Evolutionary conservation across 225 moss, liverwort and hornwort species (phyloP).

Genomic region (Rhytidiadelphus loreus): DNA sequence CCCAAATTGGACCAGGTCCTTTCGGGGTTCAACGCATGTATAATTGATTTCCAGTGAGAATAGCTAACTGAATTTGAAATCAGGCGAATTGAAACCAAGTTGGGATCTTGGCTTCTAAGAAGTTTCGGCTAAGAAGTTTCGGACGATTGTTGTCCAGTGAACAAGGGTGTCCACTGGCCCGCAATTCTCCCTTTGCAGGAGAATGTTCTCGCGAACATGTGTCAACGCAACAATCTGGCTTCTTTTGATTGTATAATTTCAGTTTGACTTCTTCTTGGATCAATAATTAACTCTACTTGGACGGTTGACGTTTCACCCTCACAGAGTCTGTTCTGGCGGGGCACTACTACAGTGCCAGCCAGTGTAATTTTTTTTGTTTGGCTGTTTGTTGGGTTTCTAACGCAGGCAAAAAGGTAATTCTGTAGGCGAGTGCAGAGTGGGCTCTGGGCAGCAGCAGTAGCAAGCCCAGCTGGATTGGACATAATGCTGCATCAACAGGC

Average conservation of each 20-base stretch:
- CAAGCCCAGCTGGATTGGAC: not conserved
- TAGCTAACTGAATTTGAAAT: not conserved
- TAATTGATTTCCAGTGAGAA: not conserved
- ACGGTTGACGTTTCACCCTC: not conserved
- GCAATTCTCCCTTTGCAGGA: not conserved
- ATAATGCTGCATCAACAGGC: not conserved
- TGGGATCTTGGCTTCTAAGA: not conserved
- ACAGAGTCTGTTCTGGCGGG: not conserved
- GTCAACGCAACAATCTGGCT: not conserved
- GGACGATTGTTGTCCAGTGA: not conserved
- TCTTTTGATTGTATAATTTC: not conserved
- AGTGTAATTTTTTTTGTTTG: not conserved
- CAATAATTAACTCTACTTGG: not conserved
- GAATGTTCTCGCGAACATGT: not conserved
- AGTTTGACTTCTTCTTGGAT: not conserved
- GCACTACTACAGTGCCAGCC: not conserved
- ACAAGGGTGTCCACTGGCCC: not conserved
- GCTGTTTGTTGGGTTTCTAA: not conserved
- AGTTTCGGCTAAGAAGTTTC: not conserved
- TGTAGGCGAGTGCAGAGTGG: not conserved
- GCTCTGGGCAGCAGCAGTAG: not conserved
- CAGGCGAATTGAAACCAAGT: not conserved
- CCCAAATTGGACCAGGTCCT: not conserved
- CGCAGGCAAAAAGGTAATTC: not conserved
- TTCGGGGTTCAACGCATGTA: not conserved